Evolutionary conservation across 2,329 filamentous ascomycete genomes (phyloP), one percentile per base, ranked within the genome.

Genomic region (Cercospora citrullina): DNA sequence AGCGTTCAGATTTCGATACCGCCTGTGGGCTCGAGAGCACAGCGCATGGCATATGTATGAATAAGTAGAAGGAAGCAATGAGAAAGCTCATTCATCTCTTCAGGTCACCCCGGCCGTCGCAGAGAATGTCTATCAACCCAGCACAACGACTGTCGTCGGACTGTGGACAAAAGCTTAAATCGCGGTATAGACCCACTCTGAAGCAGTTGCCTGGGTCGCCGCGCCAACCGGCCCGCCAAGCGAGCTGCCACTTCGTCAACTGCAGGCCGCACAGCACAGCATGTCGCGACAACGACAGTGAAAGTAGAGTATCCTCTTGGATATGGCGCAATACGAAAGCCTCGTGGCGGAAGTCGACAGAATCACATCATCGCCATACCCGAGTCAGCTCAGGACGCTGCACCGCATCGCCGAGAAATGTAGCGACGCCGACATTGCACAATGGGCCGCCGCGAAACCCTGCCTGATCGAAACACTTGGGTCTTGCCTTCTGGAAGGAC

Each of bases 391-490:
- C 28, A 53, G 67, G n/a, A 72, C 65, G 14, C 66, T 72, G 21
- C 62, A 64, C 31, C 57, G 66, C 53, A 59, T 68, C 28, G 28
- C 66, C 26, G 31, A 61, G 5, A 67, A 67, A 48, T 77, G 77
- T 45, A 74, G 81, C 21, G 68, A 73, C 16, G 67, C 72, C 14
- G 77, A 78, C 5, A 77, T 87, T 14, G 75, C 76, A 7, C 75
- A 75, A 26, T 87, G 85, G 82, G 81, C 84, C 3, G 74, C 80
- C 36, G 79, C 77, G 18, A 83, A 85, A 67, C 80, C 80, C 30
- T 87, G 86, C 73, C 82, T 84, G 60, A 75, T 87, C 57, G 76
- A 78, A 10, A 75, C 77, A 23, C 76, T 88, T 23, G 79, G 80
- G 14, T 77, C 77, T n/a, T 76, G 78, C 36, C 72, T 86, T n/a